phyloP scores from a whole-genome alignment of 331 rosid species.

The Ulmus americana region DNA sequence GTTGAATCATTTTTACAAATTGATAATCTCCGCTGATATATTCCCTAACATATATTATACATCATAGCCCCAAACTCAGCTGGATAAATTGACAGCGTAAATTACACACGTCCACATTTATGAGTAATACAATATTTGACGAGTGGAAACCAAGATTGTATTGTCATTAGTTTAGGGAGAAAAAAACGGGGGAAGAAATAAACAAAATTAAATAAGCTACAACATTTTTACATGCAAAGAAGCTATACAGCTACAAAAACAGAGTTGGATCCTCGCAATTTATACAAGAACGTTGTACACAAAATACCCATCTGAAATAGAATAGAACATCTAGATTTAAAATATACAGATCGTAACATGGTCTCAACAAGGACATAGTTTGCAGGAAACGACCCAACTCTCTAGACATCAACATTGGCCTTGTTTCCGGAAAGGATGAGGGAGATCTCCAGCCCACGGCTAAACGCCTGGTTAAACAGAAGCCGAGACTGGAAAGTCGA shows the following conservation, averaged over 20 bases:
- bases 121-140: neutral
- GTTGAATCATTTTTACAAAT: too few species aligned
- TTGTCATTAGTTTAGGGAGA: neutral
- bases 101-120: too few species aligned
- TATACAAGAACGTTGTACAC: neutral
- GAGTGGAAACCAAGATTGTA: neutral
- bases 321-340: conserved; percentile 12
- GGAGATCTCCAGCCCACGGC: conserved; percentile 94
- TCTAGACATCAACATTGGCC: conserved; percentile 64
- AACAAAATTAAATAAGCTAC: neutral
- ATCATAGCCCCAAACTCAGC: too few species aligned
- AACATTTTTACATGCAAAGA: neutral
- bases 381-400: neutral
- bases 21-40: too few species aligned
- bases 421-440: conserved; percentile 95
- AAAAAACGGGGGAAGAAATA: neutral
- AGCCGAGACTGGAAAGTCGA: conserved; percentile 97
- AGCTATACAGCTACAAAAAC: conserved; percentile 1
- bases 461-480: conserved; percentile 92
- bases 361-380: neutral
- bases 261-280: neutral
- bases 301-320: neutral
- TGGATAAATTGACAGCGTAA: too few species aligned
- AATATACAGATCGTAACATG: conserved; percentile 19
- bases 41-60: too few species aligned